phyloP scores from a whole-genome alignment of 2,329 filamentous ascomycete species.

The Claviceps citrina region DNA sequence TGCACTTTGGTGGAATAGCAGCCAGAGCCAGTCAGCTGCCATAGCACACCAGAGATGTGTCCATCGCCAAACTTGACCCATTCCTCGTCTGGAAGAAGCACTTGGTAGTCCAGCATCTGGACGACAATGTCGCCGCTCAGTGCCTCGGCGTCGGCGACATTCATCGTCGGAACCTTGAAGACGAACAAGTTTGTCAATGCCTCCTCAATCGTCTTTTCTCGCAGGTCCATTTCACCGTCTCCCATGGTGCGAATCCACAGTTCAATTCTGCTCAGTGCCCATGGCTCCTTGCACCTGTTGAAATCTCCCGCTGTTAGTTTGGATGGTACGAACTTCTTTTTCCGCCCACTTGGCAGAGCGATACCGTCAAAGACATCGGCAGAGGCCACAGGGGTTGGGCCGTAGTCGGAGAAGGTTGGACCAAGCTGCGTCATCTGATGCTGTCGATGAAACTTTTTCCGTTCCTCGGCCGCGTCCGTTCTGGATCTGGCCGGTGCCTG shows the following conservation, averaged over 20 bases:
- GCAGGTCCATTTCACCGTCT: constrained; percentile 79
- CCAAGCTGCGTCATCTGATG: constrained; percentile 37
- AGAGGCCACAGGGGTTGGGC: constrained; percentile 35
- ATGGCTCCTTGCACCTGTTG: constrained; percentile 72
- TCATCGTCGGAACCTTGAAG: constrained; percentile 94
- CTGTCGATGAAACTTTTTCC: constrained; percentile 38
- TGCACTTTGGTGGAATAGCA: constrained; percentile 85
- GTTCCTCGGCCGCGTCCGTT: constrained; percentile 73
- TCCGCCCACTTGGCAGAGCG: constrained; percentile 61
- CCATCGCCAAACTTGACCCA: constrained; percentile 88
- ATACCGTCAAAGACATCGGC: constrained; percentile 64
- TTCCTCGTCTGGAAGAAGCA: constrained; percentile 78
- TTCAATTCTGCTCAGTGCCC: constrained; percentile 81
- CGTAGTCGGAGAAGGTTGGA: constrained; percentile 40
- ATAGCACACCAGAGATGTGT: constrained; percentile 74
- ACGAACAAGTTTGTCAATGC: constrained; percentile 81
- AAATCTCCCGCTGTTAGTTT: constrained; percentile 74
- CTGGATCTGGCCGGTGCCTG: constrained; percentile 78
- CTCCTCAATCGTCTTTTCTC: constrained; percentile 70
- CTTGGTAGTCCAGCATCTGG: constrained; percentile 64
- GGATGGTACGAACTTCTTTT: constrained; percentile 69
- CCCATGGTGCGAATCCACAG: constrained; percentile 78
- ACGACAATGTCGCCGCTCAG: constrained; percentile 63
- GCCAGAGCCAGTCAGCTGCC: constrained; percentile 78
- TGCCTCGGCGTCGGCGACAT: constrained; percentile 87